phyloP scores from a whole-genome alignment of 768 basidiomycete genomes.

The Russula earlei region DNA sequence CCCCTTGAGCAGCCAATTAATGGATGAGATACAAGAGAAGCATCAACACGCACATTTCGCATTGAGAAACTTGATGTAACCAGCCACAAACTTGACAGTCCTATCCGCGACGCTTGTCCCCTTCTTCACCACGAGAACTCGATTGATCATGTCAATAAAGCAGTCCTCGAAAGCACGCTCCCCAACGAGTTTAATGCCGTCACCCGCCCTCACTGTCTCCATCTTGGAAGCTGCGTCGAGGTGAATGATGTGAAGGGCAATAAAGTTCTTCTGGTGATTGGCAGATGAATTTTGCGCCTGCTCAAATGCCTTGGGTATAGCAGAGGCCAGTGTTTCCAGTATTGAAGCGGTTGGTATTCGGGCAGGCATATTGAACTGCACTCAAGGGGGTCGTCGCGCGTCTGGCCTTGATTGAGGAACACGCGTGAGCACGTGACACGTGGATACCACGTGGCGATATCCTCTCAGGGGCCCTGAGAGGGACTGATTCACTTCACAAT shows the following conservation, averaged over 20 bases:
- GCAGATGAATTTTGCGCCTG: constrained; percentile 65
- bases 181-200: constrained; percentile 50
- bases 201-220: constrained; percentile 41
- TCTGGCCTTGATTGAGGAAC: neutral
- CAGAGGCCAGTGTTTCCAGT: constrained; percentile 25
- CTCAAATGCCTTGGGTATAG: constrained; percentile 61
- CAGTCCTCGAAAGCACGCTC: constrained; percentile 67
- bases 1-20: constrained; percentile 28
- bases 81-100: constrained; percentile 71
- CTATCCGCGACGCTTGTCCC: constrained; percentile 68
- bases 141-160: constrained; percentile 50
- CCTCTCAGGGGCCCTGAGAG: neutral
- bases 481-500: neutral
- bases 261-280: constrained; percentile 86
- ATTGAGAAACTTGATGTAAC: constrained; percentile 66
- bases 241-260: constrained; percentile 75
- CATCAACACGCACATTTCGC: constrained; percentile 51
- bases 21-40: neutral
- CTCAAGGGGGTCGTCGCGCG: neutral
- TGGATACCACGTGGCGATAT: neutral
- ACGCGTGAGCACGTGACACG: constrained; percentile 1
- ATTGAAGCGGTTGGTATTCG: constrained; percentile 26
- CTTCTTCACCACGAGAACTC: constrained; percentile 68
- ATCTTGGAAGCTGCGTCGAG: constrained; percentile 46
- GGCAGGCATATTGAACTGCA: neutral